phyloP scores from a whole-genome alignment of 2,329 filamentous ascomycete species.

The Claviceps maximensis region DNA sequence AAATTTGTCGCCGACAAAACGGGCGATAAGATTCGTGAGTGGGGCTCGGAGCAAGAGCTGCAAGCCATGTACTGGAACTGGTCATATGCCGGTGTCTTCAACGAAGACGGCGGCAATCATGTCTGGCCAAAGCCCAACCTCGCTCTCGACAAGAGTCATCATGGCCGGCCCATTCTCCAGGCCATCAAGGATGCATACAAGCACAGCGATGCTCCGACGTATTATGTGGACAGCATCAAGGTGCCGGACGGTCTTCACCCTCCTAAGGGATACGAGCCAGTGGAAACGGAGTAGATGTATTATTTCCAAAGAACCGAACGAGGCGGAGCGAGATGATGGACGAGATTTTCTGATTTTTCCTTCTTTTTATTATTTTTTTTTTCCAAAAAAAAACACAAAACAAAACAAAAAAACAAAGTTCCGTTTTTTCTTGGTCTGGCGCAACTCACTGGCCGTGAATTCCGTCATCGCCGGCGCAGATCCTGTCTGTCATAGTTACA shows the following conservation, averaged over 20 bases:
- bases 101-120: constrained; percentile 20
- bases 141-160: constrained; percentile 16
- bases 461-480: too few species aligned
- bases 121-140: constrained; percentile 29
- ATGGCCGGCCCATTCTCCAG: constrained; percentile 22
- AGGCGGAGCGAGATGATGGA: too few species aligned
- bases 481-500: too few species aligned
- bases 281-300: background rate
- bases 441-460: too few species aligned
- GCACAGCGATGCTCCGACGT: constrained; percentile 24
- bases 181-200: constrained; percentile 26
- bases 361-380: too few species aligned
- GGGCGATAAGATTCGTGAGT: constrained; percentile 35
- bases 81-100: constrained; percentile 39
- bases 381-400: too few species aligned
- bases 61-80: constrained; percentile 35
- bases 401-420: too few species aligned
- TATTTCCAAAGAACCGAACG: too few species aligned
- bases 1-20: constrained; percentile 46
- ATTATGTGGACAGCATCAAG: constrained; percentile 28
- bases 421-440: too few species aligned
- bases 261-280: constrained; percentile 24
- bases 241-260: constrained; percentile 29
- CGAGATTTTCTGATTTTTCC: background rate
- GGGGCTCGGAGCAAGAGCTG: constrained; percentile 21